Conservation (phyloP, 306 rosid genomes). For the Betula pendula region DNA sequence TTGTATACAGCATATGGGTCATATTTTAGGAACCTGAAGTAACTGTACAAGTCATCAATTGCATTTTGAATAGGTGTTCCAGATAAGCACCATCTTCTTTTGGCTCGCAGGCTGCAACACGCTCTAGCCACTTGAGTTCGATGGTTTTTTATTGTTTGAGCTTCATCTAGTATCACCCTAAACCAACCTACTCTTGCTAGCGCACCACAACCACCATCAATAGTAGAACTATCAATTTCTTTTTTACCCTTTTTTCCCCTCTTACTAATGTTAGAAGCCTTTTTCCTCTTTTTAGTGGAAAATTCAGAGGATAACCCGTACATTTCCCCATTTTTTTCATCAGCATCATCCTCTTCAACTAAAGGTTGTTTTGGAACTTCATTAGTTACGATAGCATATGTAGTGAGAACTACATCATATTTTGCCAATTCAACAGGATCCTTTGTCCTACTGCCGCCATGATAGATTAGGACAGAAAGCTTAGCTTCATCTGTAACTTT, state of each 20-base stretch:
- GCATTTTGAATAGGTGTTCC: constrained; percentile 97
- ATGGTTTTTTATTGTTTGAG: constrained; percentile 97
- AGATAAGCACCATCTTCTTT: constrained; percentile 98
- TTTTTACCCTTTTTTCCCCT: constrained; percentile 75
- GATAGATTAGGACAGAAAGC: constrained; percentile 74
- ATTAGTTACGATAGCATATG: constrained; percentile 83
- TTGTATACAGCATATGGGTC: constrained; percentile 92
- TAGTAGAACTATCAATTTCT: constrained; percentile 56
- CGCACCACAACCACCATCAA: constrained; percentile 66
- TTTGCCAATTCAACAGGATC: constrained; percentile 74
- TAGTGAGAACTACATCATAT: constrained; percentile 93
- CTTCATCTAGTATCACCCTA: constrained; percentile 96
- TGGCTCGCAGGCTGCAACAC: constrained; percentile 94
- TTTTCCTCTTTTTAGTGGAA: constrained; percentile 68
- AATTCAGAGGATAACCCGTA: constrained; percentile 74
- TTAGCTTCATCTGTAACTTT: constrained; percentile 73
- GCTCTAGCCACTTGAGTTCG: constrained; percentile 99
- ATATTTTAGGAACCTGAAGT: constrained; percentile 92
- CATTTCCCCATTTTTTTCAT: constrained; percentile 64
- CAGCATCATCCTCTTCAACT: constrained; percentile 79
- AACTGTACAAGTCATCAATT: constrained; percentile 91
- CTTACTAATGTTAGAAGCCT: constrained; percentile 44
- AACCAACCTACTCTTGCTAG: constrained; percentile 94
- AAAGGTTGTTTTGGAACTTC: constrained; percentile 93
- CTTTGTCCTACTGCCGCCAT: constrained; percentile 90